Conservation (phyloP, 352 stramenopile species). For the Blastocystis sp. region DNA sequence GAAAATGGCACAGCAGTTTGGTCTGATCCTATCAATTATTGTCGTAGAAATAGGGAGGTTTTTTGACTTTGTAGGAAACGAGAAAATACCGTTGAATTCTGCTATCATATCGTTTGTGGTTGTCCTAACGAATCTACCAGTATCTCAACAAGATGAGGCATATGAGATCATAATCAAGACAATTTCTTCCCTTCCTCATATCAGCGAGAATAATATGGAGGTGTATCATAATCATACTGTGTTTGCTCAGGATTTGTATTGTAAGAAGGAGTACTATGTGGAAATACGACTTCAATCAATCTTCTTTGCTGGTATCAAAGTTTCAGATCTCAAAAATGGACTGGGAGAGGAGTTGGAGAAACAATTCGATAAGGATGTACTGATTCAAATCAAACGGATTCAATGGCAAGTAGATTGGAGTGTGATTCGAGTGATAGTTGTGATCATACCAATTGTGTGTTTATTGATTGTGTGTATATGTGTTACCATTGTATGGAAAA, state of each 20-base stretch:
- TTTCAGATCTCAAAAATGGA: too few species aligned
- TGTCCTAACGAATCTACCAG: background rate
- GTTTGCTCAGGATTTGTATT: background rate
- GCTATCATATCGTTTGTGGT: background rate
- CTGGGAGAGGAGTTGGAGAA: background rate
- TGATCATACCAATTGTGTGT: background rate
- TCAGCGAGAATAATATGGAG: background rate
- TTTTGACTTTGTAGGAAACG: background rate
- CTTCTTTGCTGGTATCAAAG: background rate
- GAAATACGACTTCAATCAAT: background rate
- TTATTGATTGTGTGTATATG: background rate
- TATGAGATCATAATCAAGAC: background rate
- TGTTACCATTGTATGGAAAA: background rate
- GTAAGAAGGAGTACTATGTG: slow-evolving; percentile 25
- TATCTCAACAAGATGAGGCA: background rate
- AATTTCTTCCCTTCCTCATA: background rate
- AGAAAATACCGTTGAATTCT: background rate
- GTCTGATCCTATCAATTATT: background rate
- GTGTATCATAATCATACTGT: slow-evolving; percentile 7
- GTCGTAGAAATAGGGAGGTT: background rate
- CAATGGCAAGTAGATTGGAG: background rate
- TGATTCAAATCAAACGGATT: slow-evolving; percentile 6
- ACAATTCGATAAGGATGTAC: background rate
- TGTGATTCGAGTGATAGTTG: background rate
- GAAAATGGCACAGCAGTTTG: background rate